Percentiles rank a stretch among this genome's conserved stretches.
Conservation (phyloP, 2,329 filamentous ascomycete species). For the Claviceps maximensis region DNA sequence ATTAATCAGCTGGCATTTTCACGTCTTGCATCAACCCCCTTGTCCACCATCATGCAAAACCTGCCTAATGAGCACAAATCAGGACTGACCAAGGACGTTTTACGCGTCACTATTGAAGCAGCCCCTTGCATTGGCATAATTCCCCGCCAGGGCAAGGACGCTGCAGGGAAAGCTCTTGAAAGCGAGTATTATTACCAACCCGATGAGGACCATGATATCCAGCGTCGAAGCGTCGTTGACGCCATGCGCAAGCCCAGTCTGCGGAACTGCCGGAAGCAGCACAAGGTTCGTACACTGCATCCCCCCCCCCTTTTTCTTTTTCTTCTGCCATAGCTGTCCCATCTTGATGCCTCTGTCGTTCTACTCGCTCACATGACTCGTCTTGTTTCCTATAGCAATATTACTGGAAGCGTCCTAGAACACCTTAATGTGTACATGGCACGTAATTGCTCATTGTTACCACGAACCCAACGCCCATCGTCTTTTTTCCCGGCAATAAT, state of each 20-base stretch:
- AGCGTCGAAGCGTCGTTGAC: conserved; percentile 70
- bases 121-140: conserved; percentile 81
- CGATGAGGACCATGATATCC: conserved; percentile 68
- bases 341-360: neutral
- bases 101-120: conserved; percentile 59
- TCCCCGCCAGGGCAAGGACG: conserved; percentile 82
- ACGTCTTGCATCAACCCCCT: conserved; percentile 76
- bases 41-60: conserved; percentile 79
- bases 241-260: conserved; percentile 81
- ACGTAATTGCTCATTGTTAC: neutral
- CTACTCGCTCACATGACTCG: neutral
- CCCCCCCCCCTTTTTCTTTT: neutral
- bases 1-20: conserved; percentile 94
- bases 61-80: conserved; percentile 55
- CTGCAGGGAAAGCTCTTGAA: conserved; percentile 83
- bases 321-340: neutral
- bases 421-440: conserved; percentile 28
- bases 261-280: conserved; percentile 81
- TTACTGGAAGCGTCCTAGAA: conserved; percentile 53
- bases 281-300: conserved; percentile 59
- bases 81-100: conserved; percentile 45
- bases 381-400: conserved; percentile 44
- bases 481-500: neutral
- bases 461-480: neutral
- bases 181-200: conserved; percentile 96